Percentiles rank a stretch among this genome's conserved stretches.
Conservation (phyloP, 2,329 filamentous ascomycete species). For the Hymenoscyphus fructigenus region DNA sequence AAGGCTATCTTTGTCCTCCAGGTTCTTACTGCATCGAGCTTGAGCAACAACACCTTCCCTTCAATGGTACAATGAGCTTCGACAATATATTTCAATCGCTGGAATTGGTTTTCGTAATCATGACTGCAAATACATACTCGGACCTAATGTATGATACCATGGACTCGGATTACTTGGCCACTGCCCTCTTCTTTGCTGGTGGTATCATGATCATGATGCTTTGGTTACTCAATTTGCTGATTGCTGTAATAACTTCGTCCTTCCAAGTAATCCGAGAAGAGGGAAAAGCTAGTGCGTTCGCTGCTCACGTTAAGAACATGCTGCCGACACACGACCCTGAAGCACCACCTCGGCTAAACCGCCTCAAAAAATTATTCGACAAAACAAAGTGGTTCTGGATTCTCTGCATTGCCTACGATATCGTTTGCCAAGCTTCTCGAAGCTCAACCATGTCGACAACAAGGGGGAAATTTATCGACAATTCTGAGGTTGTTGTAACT, state of each 20-base stretch:
- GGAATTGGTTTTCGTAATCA: conserved; percentile 94
- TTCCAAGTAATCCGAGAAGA: conserved; percentile 98
- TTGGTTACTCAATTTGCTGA: conserved; percentile 91
- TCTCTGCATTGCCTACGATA: conserved; percentile 71
- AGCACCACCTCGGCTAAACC: conserved; percentile 42
- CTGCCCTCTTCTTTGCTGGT: conserved; percentile 73
- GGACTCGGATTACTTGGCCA: conserved; percentile 84
- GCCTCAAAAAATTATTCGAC: conserved; percentile 70
- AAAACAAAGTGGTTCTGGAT: conserved; percentile 79
- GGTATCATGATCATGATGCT: conserved; percentile 89
- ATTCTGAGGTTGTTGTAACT: conserved; percentile 74
- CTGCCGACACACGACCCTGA: conserved; percentile 34
- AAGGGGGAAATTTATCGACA: conserved; percentile 64
- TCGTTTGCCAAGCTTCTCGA: conserved; percentile 76
- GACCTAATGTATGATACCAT: conserved; percentile 93
- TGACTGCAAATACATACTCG: conserved; percentile 96
- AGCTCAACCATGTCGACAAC: conserved; percentile 70
- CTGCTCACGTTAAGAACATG: conserved; percentile 59
- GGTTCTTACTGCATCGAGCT: conserved; percentile 82
- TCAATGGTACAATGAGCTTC: conserved; percentile 84
- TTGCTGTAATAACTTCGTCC: conserved; percentile 96
- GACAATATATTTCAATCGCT: conserved; percentile 92
- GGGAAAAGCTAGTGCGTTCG: conserved; percentile 90
- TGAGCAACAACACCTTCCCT: conserved; percentile 59
- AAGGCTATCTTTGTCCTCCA: conserved; percentile 85